Evolutionary conservation across 768 basidiomycete genomes (phyloP).

Genomic region (Mycena floridula): DNA sequence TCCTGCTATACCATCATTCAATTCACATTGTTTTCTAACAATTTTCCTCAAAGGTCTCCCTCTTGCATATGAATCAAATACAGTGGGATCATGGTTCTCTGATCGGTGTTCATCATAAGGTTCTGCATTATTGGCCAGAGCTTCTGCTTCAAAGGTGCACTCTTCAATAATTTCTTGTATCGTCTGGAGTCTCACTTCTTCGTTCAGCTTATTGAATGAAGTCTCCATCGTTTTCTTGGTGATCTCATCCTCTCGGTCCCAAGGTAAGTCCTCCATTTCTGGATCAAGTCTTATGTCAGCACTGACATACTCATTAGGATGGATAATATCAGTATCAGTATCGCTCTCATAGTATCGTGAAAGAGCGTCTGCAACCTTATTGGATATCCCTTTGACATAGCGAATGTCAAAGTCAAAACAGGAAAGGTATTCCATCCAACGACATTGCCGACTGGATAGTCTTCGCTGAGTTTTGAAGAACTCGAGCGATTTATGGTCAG

Average conservation of each 20-base stretch:
- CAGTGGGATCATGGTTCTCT: background rate
- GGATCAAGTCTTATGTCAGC: background rate
- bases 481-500: background rate
- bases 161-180: background rate
- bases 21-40: background rate
- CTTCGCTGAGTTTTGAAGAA: background rate
- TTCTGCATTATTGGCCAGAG: background rate
- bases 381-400: background rate
- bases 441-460: background rate
- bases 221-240: background rate
- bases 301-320: background rate
- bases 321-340: background rate
- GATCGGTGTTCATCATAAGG: background rate
- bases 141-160: background rate
- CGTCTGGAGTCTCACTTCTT: background rate
- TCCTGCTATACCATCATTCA: background rate
- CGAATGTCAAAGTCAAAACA: too few relatives aligned
- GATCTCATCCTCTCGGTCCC: background rate
- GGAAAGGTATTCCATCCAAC: too few relatives aligned
- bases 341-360: background rate
- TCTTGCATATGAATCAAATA: background rate
- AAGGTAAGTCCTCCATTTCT: background rate
- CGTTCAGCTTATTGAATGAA: background rate
- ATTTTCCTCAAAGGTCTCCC: background rate
- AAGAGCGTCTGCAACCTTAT: background rate